Base-by-base conservation (phyloP, 371 early-diverging fungal genomes). In the Coemansia sp. region DNA sequence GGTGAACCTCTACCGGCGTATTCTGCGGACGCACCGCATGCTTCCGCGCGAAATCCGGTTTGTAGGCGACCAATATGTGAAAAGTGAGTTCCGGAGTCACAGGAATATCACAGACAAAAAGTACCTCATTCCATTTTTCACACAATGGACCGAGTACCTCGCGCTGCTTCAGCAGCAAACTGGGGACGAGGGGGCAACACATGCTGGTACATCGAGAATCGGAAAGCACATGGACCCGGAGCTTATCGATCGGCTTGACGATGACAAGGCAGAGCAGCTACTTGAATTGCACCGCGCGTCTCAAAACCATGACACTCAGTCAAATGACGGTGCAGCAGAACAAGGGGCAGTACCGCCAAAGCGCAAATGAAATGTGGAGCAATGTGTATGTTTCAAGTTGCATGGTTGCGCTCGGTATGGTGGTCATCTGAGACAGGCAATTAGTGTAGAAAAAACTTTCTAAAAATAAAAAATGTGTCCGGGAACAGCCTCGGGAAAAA, bases 221-320 rank as follows among this genome's bases (percentile, higher is more conserved):
- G 80, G 80, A 21, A 70, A 59, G 28, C 65, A 79, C 51, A 63
- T 81, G 25, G 82, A 70, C 42, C 37, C 60, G 4, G 59, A 53
- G 5, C n/a, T 79, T 18, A 54, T 82, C n/a, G 68, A 82, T 3
- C 56, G 33, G 48, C 65, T 81, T 23, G 75, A 70, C 14, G 82
- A 81, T 33, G 81, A 82, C 48, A 81, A 78, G 64, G 81, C 81
- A 2, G 73, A 82, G 60, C 81, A 81, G 61, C 62, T 81, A 33
- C 63, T 81, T 40, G 79, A 82, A 33, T 64, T 81, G 26, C 81
- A 77, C 40, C 50, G 68, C 11, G 82, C 75, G 7, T 66, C 78
- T 1, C 39, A 44, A 11, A 58, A 56, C 0, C 30, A 40, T 1
- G 69, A 68, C 25, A 23, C 47, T 44, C 18, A n/a, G 20, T 12